phyloP scores from a whole-genome alignment of 306 rosid genomes.

The Calophaca sinica region DNA sequence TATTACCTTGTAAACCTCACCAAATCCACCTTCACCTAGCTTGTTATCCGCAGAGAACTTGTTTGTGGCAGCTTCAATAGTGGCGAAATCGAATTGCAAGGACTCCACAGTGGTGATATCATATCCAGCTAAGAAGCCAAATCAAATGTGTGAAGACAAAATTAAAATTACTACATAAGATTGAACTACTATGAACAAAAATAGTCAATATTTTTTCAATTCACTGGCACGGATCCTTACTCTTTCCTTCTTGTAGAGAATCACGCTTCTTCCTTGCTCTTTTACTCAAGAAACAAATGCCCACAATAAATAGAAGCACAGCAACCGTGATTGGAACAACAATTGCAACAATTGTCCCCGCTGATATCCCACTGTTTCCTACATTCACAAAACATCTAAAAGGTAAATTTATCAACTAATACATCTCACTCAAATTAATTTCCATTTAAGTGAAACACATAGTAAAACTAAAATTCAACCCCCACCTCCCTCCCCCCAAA shows the following conservation, averaged over 20 bases:
- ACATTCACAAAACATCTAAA: not conserved
- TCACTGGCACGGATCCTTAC: constrained; percentile 17
- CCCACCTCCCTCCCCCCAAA: too few species aligned
- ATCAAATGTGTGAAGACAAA: not conserved
- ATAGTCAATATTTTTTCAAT: not conserved
- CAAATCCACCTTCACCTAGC: constrained; percentile 67
- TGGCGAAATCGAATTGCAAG: constrained; percentile 53
- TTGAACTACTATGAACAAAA: not conserved
- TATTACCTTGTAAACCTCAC: constrained; percentile 63
- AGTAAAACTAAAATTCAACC: too few species aligned
- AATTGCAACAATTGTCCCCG: constrained; percentile 41
- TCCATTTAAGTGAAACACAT: too few species aligned
- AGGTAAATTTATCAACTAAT: too few species aligned
- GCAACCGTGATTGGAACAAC: constrained; percentile 38
- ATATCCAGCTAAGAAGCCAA: constrained; percentile 33
- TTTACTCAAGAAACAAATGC: constrained; percentile 33
- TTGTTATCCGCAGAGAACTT: constrained; percentile 55
- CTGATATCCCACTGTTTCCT: constrained; percentile 34
- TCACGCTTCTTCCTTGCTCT: constrained; percentile 29
- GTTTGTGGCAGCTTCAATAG: constrained; percentile 54
- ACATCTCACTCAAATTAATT: too few species aligned
- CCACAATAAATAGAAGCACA: constrained; percentile 37
- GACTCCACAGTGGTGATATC: constrained; percentile 47
- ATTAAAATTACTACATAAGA: not conserved
- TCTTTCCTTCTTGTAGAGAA: constrained; percentile 36